Base-by-base conservation (phyloP, 345 rosid species). In the Moricandia arvensis region DNA sequence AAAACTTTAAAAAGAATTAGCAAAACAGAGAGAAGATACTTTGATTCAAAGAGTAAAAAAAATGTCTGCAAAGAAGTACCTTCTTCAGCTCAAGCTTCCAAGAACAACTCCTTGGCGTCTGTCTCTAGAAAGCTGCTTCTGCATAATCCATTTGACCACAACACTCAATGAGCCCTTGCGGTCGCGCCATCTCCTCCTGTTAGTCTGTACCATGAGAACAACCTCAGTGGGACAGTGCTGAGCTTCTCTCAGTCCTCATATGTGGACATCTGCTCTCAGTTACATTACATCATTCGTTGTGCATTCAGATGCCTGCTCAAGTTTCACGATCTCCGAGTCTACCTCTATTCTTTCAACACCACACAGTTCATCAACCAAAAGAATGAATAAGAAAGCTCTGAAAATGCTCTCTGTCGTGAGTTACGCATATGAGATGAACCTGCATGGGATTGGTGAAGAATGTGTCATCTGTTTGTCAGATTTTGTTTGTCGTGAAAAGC, bases 391-490 rank as follows among this genome's bases (percentile, higher is more conserved):
- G 47, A 85, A 82, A 66, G 86, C 78, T 55, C 80, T 86, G 2
- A 83, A 43, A 72, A 66, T 85, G 73, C 86, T 88, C 74, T 80
- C 89, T 0, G 75, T 70, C 4, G 83, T 85, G 66, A 76, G 38
- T 55, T 88, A 85, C 82, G 63, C 85, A 43, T 21, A 66, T 57
- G 85, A 81, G 38, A 41, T 80, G 69, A 81, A 77, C 27, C 79
- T 85, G 8, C 61, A 82, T 0, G 84, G 90, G 4, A 17, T 83
- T 37, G 90, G 83, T 54, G 80, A 82, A 4, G 87, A 86, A 74
- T 88, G 92, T 17, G 84, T 65, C 29, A 88, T 88, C 21, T 88
- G 92, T 76, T 71, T 86, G 43, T 82, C 89, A 0, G 88, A 83
- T 16, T 86, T 82, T 68, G 63, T 69, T 27, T 10, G 72, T 0